Percentiles rank a stretch among this genome's conserved stretches.
phyloP scores from a whole-genome alignment of 148 eudicot species.

The Dysphania ambrosioides region DNA sequence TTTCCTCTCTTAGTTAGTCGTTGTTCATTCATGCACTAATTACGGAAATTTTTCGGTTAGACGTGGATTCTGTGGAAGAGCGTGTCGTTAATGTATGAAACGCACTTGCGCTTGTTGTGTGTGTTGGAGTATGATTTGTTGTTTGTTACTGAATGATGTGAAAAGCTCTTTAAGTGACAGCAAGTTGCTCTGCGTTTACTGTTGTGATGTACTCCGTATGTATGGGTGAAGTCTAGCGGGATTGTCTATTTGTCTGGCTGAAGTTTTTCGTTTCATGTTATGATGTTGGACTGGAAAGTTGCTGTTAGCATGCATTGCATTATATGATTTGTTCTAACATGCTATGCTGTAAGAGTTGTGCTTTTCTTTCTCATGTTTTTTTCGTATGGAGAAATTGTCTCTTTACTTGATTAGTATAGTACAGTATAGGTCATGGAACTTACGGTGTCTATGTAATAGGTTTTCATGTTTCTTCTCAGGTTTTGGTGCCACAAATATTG shows the following conservation, averaged over 20 bases:
- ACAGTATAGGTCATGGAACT: not conserved
- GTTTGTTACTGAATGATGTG: not conserved
- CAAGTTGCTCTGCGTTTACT: not conserved
- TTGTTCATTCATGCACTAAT: slow-evolving; percentile 24
- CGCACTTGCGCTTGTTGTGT: not conserved
- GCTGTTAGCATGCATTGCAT: slow-evolving; percentile 10
- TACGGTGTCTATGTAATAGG: not conserved
- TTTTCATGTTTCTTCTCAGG: not conserved
- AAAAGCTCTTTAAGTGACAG: not conserved
- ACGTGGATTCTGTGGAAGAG: not conserved
- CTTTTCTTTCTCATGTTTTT: not conserved
- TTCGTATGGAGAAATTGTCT: not conserved
- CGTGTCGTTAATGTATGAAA: not conserved
- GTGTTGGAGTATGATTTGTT: not conserved
- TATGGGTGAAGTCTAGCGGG: not conserved
- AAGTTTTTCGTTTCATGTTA: not conserved
- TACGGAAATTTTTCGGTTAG: not conserved
- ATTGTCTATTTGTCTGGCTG: not conserved
- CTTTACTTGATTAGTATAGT: not conserved
- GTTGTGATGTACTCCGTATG: no score
- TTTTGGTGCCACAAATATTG: not conserved
- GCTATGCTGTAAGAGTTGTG: not conserved
- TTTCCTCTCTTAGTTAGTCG: slow-evolving; percentile 6
- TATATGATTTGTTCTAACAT: not conserved
- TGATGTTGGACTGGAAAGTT: not conserved